Evolutionary conservation across 2,329 filamentous ascomycete genomes (phyloP).

Genomic region (Phialophora verrucosa): DNA sequence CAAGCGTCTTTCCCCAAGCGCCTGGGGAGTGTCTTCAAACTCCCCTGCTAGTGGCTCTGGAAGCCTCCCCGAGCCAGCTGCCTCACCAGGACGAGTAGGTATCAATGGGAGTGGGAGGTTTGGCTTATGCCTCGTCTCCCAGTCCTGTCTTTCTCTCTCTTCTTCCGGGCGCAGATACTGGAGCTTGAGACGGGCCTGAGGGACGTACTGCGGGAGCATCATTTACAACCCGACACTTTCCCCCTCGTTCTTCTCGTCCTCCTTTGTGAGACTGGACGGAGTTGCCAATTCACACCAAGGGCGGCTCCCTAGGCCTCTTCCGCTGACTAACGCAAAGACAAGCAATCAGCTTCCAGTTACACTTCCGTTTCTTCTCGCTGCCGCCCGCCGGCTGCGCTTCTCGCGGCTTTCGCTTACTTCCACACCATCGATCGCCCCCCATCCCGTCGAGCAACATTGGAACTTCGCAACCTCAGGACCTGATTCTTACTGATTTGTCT

Average conservation of each 20-base stretch:
- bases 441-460: neutral
- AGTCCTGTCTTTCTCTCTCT: neutral
- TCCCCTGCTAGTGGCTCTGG: conserved; percentile 9
- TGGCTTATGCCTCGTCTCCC: conserved; percentile 3
- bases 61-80: conserved; percentile 12
- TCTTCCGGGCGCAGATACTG: neutral
- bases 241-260: conserved; percentile 3
- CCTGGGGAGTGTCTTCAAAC: conserved; percentile 4
- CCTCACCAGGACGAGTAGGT: too few species aligned
- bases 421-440: conserved; percentile 13
- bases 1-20: conserved; percentile 28
- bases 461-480: conserved; percentile 4
- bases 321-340: conserved; percentile 3
- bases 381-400: conserved; percentile 35
- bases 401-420: conserved; percentile 33
- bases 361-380: neutral
- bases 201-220: neutral
- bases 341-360: conserved; percentile 12
- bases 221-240: neutral
- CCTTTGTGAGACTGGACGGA: neutral
- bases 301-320: conserved; percentile 18
- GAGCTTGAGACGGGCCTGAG: conserved; percentile 1
- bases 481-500: conserved; percentile 5
- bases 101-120: conserved; percentile 10
- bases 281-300: neutral